A percentile compares a stretch with the other conserved stretches of the same genome.
Evolutionary conservation across 2,329 filamentous ascomycete species (phyloP).

Genomic region (Venturia pyrina): DNA sequence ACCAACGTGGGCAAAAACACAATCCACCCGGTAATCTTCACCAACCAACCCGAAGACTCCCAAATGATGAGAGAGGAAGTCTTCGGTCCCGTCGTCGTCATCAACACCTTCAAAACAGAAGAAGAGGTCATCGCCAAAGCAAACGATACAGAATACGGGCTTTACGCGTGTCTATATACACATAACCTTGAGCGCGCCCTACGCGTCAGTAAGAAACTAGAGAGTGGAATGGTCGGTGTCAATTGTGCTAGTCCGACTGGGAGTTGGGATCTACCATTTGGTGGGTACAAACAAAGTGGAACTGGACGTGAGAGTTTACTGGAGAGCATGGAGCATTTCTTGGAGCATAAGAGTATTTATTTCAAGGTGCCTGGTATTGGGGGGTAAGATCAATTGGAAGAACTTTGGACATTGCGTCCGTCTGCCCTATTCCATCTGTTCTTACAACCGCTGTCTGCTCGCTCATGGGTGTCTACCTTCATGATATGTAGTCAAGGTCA

Average conservation of each 20-base stretch:
- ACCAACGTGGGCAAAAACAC: conserved; percentile 14
- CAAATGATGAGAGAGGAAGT: conserved; percentile 22
- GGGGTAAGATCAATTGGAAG: neutral
- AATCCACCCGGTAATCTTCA: conserved; percentile 20
- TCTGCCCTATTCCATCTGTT: too few relatives aligned
- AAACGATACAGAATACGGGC: conserved; percentile 22
- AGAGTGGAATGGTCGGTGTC: conserved; percentile 15
- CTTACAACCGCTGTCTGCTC: too few relatives aligned
- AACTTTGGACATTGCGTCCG: neutral
- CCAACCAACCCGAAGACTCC: conserved; percentile 14
- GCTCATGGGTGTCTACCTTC: too few relatives aligned
- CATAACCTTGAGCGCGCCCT: conserved; percentile 15
- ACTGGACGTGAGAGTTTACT: conserved; percentile 10
- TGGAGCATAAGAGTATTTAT: conserved; percentile 8
- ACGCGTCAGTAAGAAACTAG: conserved; percentile 18
- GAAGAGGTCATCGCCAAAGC: conserved; percentile 24
- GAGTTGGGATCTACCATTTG: conserved; percentile 13
- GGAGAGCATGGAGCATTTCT: conserved; percentile 7
- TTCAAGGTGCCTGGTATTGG: conserved; percentile 9
- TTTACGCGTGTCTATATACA: conserved; percentile 22
- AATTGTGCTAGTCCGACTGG: conserved; percentile 8
- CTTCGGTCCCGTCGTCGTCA: conserved; percentile 22
- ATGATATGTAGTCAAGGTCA: too few relatives aligned
- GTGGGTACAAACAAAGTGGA: conserved; percentile 13
- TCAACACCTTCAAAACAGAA: conserved; percentile 21